Evolutionary conservation across 2,329 filamentous ascomycete species (phyloP), one percentile per base, ranked within the genome.

Genomic region (Ascochyta clinopodiicola): DNA sequence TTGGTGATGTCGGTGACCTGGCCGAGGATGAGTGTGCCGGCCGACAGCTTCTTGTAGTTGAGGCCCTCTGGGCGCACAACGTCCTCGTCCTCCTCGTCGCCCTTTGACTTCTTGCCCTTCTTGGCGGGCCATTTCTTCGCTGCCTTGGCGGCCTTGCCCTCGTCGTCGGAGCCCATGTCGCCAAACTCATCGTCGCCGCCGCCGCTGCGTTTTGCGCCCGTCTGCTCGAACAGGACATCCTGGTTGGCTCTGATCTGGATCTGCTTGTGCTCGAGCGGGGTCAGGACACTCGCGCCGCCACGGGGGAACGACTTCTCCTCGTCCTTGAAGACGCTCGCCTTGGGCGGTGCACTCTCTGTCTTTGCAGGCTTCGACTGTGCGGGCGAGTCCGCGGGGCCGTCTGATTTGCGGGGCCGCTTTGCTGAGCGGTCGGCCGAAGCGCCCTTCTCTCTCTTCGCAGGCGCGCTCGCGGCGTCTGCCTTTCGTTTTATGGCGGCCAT

Each of bases 201-300:
- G 77, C 86, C 67, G 69, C 75, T 61, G 79, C 84, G 60, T 77
- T 84, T 88, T 74, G 84, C 86, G n/a, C 77, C 78, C 10, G 77
- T 85, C 67, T 96, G 88, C 77, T 98, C 95, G 72, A 94, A 95
- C 35, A 96, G 80, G 36, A 93, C 95, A 80, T 99, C 95, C 67
- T 89, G 88, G 71, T 90, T 95, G 40, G 95, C 95, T 77, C 98
- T 90, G 55, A 96, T 88, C 69, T 95, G 89, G 60, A 99, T 98
- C 77, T 98, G 92, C 79, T 96, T 97, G 73, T 96, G 90, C 75
- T 99, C 95, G 46, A 99, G 81, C 19, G 95, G 93, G 2, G 95
- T 97, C 72, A 99, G 80, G 47, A 96, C 83, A 71, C 91, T 96
- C 48, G 87, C 94, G 38, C 95, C 96, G 51, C 95, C 95, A 82